Percentiles rank a stretch among this genome's conserved stretches.
Evolutionary conservation across 352 stramenopile species (phyloP).

Genomic region (Thraustochytrium sp.): DNA sequence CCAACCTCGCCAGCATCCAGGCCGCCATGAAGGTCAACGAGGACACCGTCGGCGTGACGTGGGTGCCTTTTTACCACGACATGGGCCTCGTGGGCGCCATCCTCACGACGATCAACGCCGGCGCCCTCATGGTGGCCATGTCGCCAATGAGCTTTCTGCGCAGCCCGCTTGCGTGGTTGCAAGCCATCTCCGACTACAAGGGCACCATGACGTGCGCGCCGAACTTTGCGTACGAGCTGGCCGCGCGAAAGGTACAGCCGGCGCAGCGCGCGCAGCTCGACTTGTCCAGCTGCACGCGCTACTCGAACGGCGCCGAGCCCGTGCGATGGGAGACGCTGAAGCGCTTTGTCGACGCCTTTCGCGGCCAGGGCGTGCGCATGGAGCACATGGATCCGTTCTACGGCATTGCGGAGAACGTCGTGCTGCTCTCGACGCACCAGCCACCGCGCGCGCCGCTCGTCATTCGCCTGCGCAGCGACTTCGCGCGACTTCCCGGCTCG

Average conservation of each 20-base stretch:
- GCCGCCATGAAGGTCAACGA: constrained; percentile 71
- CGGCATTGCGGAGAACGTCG: constrained; percentile 96
- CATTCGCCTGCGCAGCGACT: constrained; percentile 59
- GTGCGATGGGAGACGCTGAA: constrained; percentile 78
- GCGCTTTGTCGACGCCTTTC: constrained; percentile 77
- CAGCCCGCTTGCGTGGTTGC: constrained; percentile 89
- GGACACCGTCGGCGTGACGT: constrained; percentile 91
- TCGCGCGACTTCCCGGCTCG: constrained; percentile 71
- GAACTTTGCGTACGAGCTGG: constrained; percentile 96
- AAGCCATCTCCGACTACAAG: constrained; percentile 70
- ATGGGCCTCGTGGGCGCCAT: constrained; percentile 97
- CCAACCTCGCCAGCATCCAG: constrained; percentile 94
- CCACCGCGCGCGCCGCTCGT: constrained; percentile 75
- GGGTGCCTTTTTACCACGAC: constrained; percentile 99
- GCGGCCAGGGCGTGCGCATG: constrained; percentile 67
- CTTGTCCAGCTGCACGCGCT: constrained; percentile 84
- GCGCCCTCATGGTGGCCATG: constrained; percentile 89
- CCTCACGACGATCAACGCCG: constrained; percentile 71
- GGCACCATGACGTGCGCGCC: constrained; percentile 93
- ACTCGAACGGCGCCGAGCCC: constrained; percentile 98
- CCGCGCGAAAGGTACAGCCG: constrained; percentile 76
- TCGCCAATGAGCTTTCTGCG: constrained; percentile 95
- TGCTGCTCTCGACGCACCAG: constrained; percentile 91
- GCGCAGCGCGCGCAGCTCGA: constrained; percentile 58
- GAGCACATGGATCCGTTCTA: constrained; percentile 92